Evolutionary conservation across 2,329 filamentous ascomycete genomes (phyloP).

Genomic region (Paraphaeosphaeria minitans): DNA sequence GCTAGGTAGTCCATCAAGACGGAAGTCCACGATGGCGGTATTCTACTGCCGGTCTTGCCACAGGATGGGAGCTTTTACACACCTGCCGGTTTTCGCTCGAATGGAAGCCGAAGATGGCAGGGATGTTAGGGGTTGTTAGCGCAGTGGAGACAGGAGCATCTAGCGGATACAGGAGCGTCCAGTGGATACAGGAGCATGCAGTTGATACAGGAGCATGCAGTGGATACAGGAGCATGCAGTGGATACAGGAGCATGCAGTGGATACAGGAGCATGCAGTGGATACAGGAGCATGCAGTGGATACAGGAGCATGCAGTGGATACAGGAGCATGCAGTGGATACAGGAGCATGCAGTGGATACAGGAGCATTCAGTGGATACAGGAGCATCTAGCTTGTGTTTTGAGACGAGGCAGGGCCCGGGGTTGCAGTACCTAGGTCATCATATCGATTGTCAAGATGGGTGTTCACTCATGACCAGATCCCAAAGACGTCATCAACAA

Average conservation of each 20-base stretch:
- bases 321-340: too few relatives aligned
- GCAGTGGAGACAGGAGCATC: too few relatives aligned
- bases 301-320: too few relatives aligned
- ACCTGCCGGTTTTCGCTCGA: conserved; percentile 36
- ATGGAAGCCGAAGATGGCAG: conserved; percentile 40
- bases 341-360: too few relatives aligned
- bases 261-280: too few relatives aligned
- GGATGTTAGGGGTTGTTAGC: conserved; percentile 29
- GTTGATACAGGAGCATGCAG: conserved; percentile 13
- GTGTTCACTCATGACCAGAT: neutral
- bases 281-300: too few relatives aligned
- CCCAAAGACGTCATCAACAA: neutral
- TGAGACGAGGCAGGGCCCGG: conserved; percentile 16
- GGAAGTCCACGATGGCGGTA: neutral
- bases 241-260: too few relatives aligned
- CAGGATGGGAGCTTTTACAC: neutral
- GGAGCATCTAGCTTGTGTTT: conserved; percentile 1
- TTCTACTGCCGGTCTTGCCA: neutral
- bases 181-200: neutral
- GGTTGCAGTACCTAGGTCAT: too few relatives aligned
- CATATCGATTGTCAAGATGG: neutral
- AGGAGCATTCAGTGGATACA: too few relatives aligned
- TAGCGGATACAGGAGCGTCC: too few relatives aligned
- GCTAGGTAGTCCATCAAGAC: neutral
- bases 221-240: conserved; percentile 19